Conservation (phyloP, 2,329 filamentous ascomycete genomes). For the Lasiodiplodia gonubiensis region DNA sequence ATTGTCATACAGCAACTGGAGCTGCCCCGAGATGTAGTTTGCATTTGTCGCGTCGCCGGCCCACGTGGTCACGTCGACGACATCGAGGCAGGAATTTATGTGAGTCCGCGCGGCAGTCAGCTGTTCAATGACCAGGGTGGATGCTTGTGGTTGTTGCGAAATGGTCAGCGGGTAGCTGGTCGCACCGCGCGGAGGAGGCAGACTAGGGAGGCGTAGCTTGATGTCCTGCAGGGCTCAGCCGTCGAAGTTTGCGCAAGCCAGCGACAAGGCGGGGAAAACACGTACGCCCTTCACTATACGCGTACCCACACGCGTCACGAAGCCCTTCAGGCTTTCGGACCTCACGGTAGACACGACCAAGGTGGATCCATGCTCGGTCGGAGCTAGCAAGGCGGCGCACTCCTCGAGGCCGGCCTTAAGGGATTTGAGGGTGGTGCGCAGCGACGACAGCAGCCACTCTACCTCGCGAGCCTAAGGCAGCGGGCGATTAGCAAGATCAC, state of each 20-base stretch:
- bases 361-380: slow-evolving; percentile 83
- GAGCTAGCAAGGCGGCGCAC: slow-evolving; percentile 84
- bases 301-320: slow-evolving; percentile 88
- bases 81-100: slow-evolving; percentile 81
- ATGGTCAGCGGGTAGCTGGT: slow-evolving; percentile 59
- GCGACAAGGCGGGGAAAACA: slow-evolving; percentile 32
- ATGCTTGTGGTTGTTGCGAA: slow-evolving; percentile 59
- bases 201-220: slow-evolving; percentile 75
- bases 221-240: slow-evolving; percentile 62
- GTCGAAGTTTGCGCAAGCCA: slow-evolving; percentile 14
- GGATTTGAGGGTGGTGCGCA: slow-evolving; percentile 66
- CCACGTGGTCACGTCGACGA: slow-evolving; percentile 77
- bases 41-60: slow-evolving; percentile 69
- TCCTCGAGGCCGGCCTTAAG: slow-evolving; percentile 79
- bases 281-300: slow-evolving; percentile 86
- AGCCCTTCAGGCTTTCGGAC: slow-evolving; percentile 90
- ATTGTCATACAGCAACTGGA: slow-evolving; percentile 64
- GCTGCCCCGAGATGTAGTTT: slow-evolving; percentile 63
- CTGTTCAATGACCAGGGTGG: slow-evolving; percentile 68
- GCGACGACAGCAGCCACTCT: slow-evolving; percentile 66
- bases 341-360: slow-evolving; percentile 86
- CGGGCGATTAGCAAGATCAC: slow-evolving; percentile 23
- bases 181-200: slow-evolving; percentile 61
- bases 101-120: slow-evolving; percentile 75
- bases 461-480: slow-evolving; percentile 60